Base-by-base conservation (phyloP, 2,329 filamentous ascomycete species). In the Bipolaris zeicola region DNA sequence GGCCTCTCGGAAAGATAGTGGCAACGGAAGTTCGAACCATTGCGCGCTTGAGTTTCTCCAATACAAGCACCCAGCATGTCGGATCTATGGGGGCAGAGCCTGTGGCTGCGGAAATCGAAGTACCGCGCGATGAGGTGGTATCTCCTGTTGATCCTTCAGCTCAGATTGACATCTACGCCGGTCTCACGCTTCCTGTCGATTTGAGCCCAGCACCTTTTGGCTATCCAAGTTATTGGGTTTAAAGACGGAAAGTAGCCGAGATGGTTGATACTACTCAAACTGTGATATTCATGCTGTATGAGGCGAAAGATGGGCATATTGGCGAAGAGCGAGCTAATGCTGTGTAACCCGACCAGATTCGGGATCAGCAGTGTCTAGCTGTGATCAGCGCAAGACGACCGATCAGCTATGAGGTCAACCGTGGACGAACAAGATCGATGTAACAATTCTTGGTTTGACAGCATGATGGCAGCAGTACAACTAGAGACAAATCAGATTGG, bases 11-110 rank as follows among this genome's bases (percentile, higher is more conserved):
- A 1, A 83, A 81, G 45, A 83, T 81, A 13, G 89, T 91, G n/a
- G 85, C 88, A 58, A 83, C 81, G 11, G 90, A 95, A 71, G 87
- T 96, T 18, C 88, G 86, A 67, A 84, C 83, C 6, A 88, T 94
- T 26, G 90, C 91, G 16, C 85, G 89, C 66, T 87, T 90, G 64
- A 88, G 92, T 20, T 76, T 83, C 16, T 38, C 38, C 22, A 28
- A 24, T 50, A 37, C 60, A 8, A 44, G 52, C n/a, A 43, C 55
- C 11, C 58, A 63, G 31, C 63, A 50, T 33, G 58, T 49, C 10
- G 37, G 50, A 28, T 33, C 52, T n/a, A 42, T 52, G 28, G 55
- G 66, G 11, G n/a, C 54, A 13, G 64, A 56, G 10, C 46, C 61
- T 24, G 36, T 52, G 11, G 50, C 48, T 6, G 41, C 45, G 26